These are phyloP conservation scores for Corylus americana DNA, from an alignment of 306 rosid species.

Conservation along the genomic window DNA sequence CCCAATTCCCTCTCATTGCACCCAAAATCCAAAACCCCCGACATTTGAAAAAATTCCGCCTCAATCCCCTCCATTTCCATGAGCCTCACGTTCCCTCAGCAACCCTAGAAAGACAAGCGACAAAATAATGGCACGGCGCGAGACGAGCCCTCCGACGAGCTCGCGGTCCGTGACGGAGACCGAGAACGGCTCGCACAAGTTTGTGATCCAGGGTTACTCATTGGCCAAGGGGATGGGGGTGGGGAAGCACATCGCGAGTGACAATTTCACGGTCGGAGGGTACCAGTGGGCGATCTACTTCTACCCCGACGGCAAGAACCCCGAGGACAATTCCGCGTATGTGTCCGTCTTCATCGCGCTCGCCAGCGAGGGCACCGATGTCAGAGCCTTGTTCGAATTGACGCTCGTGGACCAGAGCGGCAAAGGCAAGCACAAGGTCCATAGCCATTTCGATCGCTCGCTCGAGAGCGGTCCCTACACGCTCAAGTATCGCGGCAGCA, in stretches of 20 bases:
- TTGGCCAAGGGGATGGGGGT: constrained; percentile 85
- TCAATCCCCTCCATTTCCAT: neutral
- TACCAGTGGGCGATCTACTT: constrained; percentile 85
- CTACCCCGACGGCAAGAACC: constrained; percentile 87
- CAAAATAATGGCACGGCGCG: neutral
- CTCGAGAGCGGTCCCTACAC: constrained; percentile 93
- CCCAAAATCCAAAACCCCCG: neutral
- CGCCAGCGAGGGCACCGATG: constrained; percentile 86
- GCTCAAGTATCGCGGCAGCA: constrained; percentile 84
- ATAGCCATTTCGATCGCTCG: constrained; percentile 88
- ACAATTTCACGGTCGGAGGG: constrained; percentile 72
- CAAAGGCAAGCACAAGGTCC: constrained; percentile 84
- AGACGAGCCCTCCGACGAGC: constrained; percentile 37
- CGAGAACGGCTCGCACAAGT: constrained; percentile 80
- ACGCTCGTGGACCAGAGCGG: constrained; percentile 89
- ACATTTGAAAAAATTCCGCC: neutral
- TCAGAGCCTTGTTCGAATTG: constrained; percentile 77
- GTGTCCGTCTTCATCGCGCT: constrained; percentile 83
- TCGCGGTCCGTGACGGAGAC: constrained; percentile 81
- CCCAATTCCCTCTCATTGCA: neutral
- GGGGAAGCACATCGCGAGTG: constrained; percentile 86
- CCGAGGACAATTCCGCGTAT: constrained; percentile 77
- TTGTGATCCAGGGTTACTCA: constrained; percentile 76
- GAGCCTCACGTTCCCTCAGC: neutral
- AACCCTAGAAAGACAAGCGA: neutral